Evolutionary conservation across 1,139 yeast genomes (phyloP).

Genomic region (Magnusiomyces sp.): DNA sequence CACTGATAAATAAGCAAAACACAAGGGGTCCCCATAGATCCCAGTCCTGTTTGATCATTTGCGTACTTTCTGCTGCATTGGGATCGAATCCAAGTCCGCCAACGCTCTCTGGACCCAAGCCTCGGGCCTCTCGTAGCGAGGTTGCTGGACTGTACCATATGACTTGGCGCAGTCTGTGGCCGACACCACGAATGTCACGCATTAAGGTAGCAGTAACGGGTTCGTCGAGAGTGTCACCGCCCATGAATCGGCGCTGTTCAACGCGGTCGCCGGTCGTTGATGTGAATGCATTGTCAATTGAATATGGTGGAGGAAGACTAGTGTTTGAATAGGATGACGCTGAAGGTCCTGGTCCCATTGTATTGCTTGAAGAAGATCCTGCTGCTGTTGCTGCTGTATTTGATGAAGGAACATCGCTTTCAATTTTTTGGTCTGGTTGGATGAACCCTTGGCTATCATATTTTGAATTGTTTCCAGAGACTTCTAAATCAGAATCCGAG

Average conservation of each 20-base stretch:
- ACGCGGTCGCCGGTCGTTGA: slow-evolving; percentile 40
- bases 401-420: slow-evolving; percentile 19
- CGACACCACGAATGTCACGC: slow-evolving; percentile 62
- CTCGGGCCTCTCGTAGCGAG: slow-evolving; percentile 10
- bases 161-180: slow-evolving; percentile 54
- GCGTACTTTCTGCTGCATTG: slow-evolving; percentile 2
- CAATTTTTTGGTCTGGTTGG: slow-evolving; percentile 18
- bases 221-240: slow-evolving; percentile 82
- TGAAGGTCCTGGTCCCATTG: neutral
- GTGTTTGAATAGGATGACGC: slow-evolving; percentile 8
- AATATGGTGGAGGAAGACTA: slow-evolving; percentile 17
- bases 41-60: slow-evolving; percentile 12
- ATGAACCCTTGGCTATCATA: slow-evolving; percentile 16
- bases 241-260: slow-evolving; percentile 64
- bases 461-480: neutral
- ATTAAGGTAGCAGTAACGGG: slow-evolving; percentile 62
- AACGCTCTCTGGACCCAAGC: slow-evolving; percentile 8
- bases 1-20: slow-evolving; percentile 56
- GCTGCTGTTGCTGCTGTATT: slow-evolving; percentile 14
- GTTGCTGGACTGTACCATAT: slow-evolving; percentile 49
- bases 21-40: slow-evolving; percentile 71
- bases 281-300: slow-evolving; percentile 11
- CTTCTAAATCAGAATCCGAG: slow-evolving; percentile 12
- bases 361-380: neutral
- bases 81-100: slow-evolving; percentile 16